Base-by-base conservation (phyloP, 768 basidiomycete species). In the Boletus fagicola region DNA sequence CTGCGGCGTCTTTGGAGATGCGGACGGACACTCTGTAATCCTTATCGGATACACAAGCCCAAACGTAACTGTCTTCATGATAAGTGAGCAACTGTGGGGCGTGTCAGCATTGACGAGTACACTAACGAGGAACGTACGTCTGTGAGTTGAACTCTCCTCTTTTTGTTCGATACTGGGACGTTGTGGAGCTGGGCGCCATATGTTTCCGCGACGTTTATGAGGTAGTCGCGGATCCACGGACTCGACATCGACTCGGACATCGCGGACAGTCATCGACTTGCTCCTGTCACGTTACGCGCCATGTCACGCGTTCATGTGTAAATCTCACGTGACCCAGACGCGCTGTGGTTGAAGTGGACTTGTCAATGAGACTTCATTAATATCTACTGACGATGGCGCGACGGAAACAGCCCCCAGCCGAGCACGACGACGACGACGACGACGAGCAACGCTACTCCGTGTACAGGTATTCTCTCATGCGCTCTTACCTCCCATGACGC, bases 41-140 rank as follows among this genome's bases (percentile, higher is more conserved):
- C 64, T 80, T 84, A 68, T 91, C 88, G 2, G 87, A 88, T 15
- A 84, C 67, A 45, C 73, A 71, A 1, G 81, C 87, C 88, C 88
- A 91, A 18, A 88, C 65, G n/a, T 76, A 73, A 44, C 78, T 75
- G 36, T 77, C 65, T 6, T 65, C 62, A 20, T 76, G 76, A 60
- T 75, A 82, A 8, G 83, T 84, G 26, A 88, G 68, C 60, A 87
- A 83, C 87, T 89, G 54, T 15, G 28, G 16, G 40, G n/a, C 9
- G n/a, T n/a, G 43, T 59, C 57, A 53, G 44, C 35, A 16, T 48
- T n/a, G 31, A 43, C 15, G 33, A 12, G 24, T 2, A 28, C 12
- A 22, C 12, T 10, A 15, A 15, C 26, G 18, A 24, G 39, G 45
- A 20, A 60, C 72, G 46, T 48, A 83, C 88, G 71, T 87, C 80